These are phyloP conservation scores for Dipteronia dyeriana DNA, from an alignment of 345 rosid genomes.

Conservation along the genomic window DNA sequence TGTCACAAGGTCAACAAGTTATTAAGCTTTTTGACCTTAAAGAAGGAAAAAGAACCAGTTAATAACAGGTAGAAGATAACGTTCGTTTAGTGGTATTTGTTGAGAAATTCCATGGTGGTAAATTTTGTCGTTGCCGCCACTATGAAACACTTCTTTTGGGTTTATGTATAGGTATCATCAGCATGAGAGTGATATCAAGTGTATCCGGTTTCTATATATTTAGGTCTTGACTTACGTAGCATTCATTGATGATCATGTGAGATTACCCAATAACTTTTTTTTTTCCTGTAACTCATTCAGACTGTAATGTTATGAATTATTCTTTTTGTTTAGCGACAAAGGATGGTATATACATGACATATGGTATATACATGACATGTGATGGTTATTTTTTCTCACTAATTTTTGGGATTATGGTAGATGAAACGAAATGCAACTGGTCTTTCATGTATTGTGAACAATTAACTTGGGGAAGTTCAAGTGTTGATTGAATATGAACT, in stretches of 20 bases:
- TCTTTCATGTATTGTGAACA: neutral
- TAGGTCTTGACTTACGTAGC: slow-evolving; percentile 8
- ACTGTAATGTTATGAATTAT: neutral
- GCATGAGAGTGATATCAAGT: slow-evolving; percentile 14
- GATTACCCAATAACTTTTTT: neutral
- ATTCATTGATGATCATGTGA: slow-evolving; percentile 22
- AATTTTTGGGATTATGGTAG: neutral
- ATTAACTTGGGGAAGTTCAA: neutral
- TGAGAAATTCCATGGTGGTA: slow-evolving; percentile 40
- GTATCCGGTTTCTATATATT: slow-evolving; percentile 7
- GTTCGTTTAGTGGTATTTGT: slow-evolving; percentile 4
- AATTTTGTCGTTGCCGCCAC: slow-evolving; percentile 55
- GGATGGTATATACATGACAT: neutral
- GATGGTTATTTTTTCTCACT: neutral
- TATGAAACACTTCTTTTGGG: slow-evolving; percentile 2
- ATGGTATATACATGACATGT: neutral
- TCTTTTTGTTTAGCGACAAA: neutral
- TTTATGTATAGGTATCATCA: slow-evolving; percentile 37
- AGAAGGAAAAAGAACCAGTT: slow-evolving; percentile 3
- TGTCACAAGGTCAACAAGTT: neutral
- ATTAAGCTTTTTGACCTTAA: slow-evolving; percentile 5
- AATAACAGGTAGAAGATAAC: slow-evolving; percentile 16
- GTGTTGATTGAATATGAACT: too few species aligned
- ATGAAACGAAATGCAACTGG: neutral
- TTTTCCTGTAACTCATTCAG: neutral